Evolutionary conservation across 768 basidiomycete species (phyloP), one percentile per base, ranked within the genome.

Genomic region (Rhodocollybia butyracea): DNA sequence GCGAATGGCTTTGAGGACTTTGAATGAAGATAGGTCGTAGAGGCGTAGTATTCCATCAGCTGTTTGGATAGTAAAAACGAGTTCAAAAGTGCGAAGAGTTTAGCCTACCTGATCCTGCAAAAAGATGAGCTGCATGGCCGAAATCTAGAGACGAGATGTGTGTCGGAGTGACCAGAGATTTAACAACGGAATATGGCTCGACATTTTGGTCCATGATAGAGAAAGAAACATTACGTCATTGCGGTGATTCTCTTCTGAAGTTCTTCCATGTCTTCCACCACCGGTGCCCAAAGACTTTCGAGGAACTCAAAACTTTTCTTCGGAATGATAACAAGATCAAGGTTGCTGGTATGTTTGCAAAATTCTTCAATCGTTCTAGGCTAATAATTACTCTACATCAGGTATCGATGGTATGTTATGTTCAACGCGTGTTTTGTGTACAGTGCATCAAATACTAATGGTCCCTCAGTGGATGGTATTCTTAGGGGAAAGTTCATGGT

Each of bases 401-500:
- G 81, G 82, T 15, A 77, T 92, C 54, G 90, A 92, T 66, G 90
- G 90, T 91, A 67, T 64, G 72, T 61, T 30, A n/a, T n/a, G n/a
- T n/a, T 7, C 4, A 5, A 5, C 4, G 12, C 45, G 5, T 19
- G 6, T 19, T 30, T 8, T 29, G 29, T 5, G 19, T 38, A 8
- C 30, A 29, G 19, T 6, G 12, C 4, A 22, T 36, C 11, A 6
- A 6, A n/a, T 34, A 15, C 19, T 31, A 13, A 54, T 36, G 8
- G 13, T 3, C 40, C 12, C 36, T 26, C 60, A 94, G 93, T 95
- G 32, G 96, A 98, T 70, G 96, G 96, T 27, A 85, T 98, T 11
- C 77, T 97, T 15, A 81, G 96, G 30, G 96, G 96, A n/a, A 98
- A 98, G 72, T 90, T 87, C 66, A 91, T 93, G 89, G 90, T 88